Base-by-base conservation (phyloP, 2,329 filamentous ascomycete species). In the Monosporascus sp. region DNA sequence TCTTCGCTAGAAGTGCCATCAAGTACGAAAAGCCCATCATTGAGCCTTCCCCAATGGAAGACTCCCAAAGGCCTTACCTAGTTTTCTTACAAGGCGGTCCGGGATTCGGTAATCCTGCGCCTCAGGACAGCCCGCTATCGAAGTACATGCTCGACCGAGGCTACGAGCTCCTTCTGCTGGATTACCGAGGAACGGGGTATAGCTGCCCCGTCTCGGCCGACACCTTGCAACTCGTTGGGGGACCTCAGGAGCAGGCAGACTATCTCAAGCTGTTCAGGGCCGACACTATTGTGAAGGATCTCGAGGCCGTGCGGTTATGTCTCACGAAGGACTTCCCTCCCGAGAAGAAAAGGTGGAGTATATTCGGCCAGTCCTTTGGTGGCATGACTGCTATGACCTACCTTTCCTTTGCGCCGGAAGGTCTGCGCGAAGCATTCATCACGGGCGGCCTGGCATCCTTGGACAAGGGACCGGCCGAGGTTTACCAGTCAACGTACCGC, bases 331-430 rank as follows among this genome's bases (percentile, higher is more conserved):
- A 85, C 50, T 88, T 85, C 62, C 84, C 88, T 0, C 75, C 80
- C 22, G 82, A 87, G 48, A 85, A 88, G 66, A 82, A 85, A 67
- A 85, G 86, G 67, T 97, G 92, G 93, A 88, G 85, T 54, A 80
- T 94, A 31, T 87, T 96, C 57, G 93, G 93, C 8, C 93, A 97
- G 72, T 92, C 87, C 17, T 97, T 96, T 69, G 93, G 93, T 39
- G 93, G 93, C 1, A 97, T 96, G 70, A 89, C 91, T 65, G 80
- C 79, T 48, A 77, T 90, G 36, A 93, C 88, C 7, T 97, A 97
- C 69, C 80, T 97, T 17, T 94, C 88, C 2, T 85, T 89, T 67
- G 86, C 82, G 61, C 89, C 90, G 0, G 80, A 90, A 53, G 88
- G 88, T 1, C 72, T 97, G 24, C 83, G 85, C 31, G 93, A 97